phyloP scores from a whole-genome alignment of 139 green algal genomes.

The Volvox reticuliferus region DNA sequence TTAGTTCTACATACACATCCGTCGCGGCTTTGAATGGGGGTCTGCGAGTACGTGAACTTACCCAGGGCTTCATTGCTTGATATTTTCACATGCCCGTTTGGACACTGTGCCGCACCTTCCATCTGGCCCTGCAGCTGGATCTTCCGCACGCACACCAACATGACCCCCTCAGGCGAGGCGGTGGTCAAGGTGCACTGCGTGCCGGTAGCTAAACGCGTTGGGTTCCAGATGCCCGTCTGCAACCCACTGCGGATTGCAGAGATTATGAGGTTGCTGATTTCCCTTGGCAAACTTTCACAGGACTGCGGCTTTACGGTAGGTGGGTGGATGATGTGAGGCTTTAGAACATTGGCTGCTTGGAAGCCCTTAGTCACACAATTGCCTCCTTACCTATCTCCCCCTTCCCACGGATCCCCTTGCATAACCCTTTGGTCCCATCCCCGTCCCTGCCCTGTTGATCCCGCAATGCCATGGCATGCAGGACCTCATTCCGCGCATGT shows the following conservation, averaged over 20 bases:
- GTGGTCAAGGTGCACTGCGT: constrained; percentile 63
- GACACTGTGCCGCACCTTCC: no score
- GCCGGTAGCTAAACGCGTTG: constrained; percentile 42
- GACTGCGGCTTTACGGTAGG: constrained; percentile 59
- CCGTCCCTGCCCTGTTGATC: no score
- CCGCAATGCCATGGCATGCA: neutral
- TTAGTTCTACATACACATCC: no score
- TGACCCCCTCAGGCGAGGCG: constrained; percentile 7
- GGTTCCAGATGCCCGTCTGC: neutral
- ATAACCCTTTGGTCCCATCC: no score
- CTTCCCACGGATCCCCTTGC: no score
- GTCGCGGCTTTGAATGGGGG: no score
- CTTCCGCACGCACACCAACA: constrained; percentile 45
- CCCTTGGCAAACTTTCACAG: constrained; percentile 45
- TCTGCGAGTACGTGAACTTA: no score
- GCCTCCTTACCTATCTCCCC: no score
- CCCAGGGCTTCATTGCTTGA: no score
- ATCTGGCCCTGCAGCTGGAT: constrained; percentile 32
- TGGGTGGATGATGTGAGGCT: neutral
- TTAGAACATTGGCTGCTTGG: no score
- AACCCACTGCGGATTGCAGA: constrained; percentile 2
- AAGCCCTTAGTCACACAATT: no score
- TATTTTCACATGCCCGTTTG: no score
- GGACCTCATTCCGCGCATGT: constrained; percentile 50
- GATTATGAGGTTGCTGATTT: constrained; percentile 56